Evolutionary conservation across 2,329 filamentous ascomycete genomes (phyloP), one percentile per base, ranked within the genome.

Genomic region (Colletotrichum incanum): DNA sequence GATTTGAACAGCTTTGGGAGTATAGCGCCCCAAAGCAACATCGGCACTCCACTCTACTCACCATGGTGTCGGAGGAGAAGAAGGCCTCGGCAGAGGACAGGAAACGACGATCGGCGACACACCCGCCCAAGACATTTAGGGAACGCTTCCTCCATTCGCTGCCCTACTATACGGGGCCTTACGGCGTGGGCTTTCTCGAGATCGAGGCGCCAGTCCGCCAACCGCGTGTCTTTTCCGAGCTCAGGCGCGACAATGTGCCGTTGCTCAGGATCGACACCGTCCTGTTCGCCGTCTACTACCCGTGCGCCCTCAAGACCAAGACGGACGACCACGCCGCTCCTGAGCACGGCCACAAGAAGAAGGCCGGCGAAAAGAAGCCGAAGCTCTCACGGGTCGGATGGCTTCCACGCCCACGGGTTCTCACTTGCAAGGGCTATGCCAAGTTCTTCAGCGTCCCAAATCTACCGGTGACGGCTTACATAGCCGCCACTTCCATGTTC

Each of bases 131-230:
- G 54, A 77, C 79, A 9, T 65, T 82, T 52, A 79, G 81, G 56
- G 84, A 86, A 66, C 76, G 76, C n/a, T 76, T 85, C 59, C 78
- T 85, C 47, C 82, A 85, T 76, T 76, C 80, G 4, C 88, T 93
- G 62, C 91, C 92, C 4, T 78, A 85, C 18, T 92, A 92, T 76
- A 86, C 88, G 1, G 92, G 92, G 0, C 90, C 90, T 0, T 92
- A 93, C 79, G 87, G 87, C 73, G 92, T 94, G 50, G 92, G 92
- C 34, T 92, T 90, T 16, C 86, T 93, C 78, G 91, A 93, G 75
- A 84, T 92, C 68, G 91, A 93, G 79, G 86, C 93, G 37, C 90
- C 91, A 6, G 86, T 86, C 20, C 78, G 82, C 16, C 70, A 81
- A 1, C 83, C 84, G 16, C 79, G 82, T 28, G 78, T 79, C 14